A percentile compares a stretch with the other conserved stretches of the same genome.
Conservation (phyloP, 106 monocot species). For the Allium sativum region DNA sequence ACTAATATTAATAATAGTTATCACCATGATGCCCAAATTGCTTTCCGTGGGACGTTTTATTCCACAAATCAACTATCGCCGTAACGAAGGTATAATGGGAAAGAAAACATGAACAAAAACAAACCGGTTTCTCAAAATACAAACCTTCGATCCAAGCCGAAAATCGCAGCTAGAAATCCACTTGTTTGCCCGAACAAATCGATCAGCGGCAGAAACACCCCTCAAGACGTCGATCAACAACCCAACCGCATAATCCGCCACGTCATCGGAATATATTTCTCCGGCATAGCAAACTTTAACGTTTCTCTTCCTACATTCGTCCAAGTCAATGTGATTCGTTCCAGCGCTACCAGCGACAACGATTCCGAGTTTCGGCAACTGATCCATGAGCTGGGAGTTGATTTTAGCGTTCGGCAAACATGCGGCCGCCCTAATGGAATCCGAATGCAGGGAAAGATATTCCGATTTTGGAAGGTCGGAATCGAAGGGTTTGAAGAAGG, state of each 20-base stretch:
- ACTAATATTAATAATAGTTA: no score
- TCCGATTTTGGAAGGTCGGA: no score
- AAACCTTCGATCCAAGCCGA: slow-evolving; percentile 30
- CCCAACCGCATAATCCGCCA: slow-evolving; percentile 37
- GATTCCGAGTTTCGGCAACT: slow-evolving; percentile 4
- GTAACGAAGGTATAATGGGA: no score
- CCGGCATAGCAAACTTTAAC: slow-evolving; percentile 29
- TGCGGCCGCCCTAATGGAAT: no score
- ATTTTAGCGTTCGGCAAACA: background rate
- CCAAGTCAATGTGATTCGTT: slow-evolving; percentile 28
- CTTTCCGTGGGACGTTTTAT: no score
- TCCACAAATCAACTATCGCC: no score
- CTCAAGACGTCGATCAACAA: slow-evolving; percentile 32
- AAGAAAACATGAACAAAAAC: background rate
- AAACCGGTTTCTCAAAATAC: no score
- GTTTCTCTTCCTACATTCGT: slow-evolving; percentile 31
- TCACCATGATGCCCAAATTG: no score
- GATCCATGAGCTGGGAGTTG: background rate
- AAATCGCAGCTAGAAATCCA: slow-evolving; percentile 22
- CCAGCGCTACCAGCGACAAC: slow-evolving; percentile 22
- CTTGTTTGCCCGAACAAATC: slow-evolving; percentile 18
- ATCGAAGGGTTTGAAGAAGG: no score
- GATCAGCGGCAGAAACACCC: slow-evolving; percentile 22
- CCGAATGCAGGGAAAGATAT: no score
- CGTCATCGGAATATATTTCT: slow-evolving; percentile 17